Evolutionary conservation across 495 filamentous ascomycete species (phyloP), one percentile per base, ranked within the genome.

Genomic region (Alectoria sarmentosa): DNA sequence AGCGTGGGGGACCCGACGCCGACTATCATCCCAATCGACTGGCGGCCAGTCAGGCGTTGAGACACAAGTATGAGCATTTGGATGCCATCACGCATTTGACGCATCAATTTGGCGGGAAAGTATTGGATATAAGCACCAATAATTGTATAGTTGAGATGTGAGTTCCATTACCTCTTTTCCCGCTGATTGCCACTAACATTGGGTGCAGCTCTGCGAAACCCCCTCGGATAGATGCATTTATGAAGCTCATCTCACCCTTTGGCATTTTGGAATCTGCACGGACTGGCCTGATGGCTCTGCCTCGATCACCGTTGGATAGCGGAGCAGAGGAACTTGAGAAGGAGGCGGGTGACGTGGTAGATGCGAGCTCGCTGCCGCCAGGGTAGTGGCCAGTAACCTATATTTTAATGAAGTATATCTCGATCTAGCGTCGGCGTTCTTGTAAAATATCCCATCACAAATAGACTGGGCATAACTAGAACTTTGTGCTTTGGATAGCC

Each of bases 131-230:
- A 69, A 96, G 91, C 78, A 96, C 87, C 67, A 96, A 90, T 74
- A 97, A 93, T 78, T 97, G 93, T 78, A 97, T 98, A 77, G 91
- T 98, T 67, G 94, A 98, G 75, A 75, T 98, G 90, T 94, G 83
- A 82, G 90, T 86, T 41, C 19, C 60, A 3, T 4, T 56, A 19
- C 13, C 38, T 54, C 19, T 23, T 56, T 62, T 15, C n/a, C 58
- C 38, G 19, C 15, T 34, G 44, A 57, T 48, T 11, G 4, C 14
- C 52, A 36, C 30, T 55, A 4, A 55, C 17, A 36, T 4, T 1
- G 6, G 30, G 14, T 34, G 15, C 66, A 95, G 90, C 34, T 93
- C 91, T 65, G 94, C 94, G 64, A 98, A 98, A 77, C 93, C 92
- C 17, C 81, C 81, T 62, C 86, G 94, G 77, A 96, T 98, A 73